phyloP scores from a whole-genome alignment of 139 green algal species.

The Picochlorum sp. region DNA sequence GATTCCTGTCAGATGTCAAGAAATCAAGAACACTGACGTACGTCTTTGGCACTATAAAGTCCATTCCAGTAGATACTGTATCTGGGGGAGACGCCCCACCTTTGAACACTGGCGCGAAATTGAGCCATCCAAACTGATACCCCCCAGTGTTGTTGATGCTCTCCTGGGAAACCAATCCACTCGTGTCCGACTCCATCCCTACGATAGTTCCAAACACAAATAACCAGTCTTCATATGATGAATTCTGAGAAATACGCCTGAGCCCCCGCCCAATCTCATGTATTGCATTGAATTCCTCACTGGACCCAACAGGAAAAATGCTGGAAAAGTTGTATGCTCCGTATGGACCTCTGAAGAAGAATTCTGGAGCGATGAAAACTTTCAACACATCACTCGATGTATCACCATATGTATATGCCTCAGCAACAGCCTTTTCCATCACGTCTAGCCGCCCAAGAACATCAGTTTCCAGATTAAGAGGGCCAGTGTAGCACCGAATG shows the following conservation, averaged over 20 bases:
- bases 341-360: background rate
- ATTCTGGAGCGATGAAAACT: conserved; percentile 1
- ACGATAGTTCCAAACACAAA: conserved; percentile 1
- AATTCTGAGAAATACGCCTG: background rate
- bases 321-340: background rate
- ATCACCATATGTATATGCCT: background rate
- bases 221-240: background rate
- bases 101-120: background rate
- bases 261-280: background rate
- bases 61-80: background rate
- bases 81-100: background rate
- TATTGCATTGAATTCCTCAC: background rate
- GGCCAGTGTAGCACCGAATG: background rate
- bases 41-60: background rate
- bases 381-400: background rate
- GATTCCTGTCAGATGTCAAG: conserved; percentile 5
- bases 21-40: conserved; percentile 5
- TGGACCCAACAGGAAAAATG: background rate
- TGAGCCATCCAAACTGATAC: background rate
- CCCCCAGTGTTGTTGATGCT: background rate
- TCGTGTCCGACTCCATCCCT: background rate
- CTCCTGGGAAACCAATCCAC: background rate
- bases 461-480: background rate
- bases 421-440: background rate
- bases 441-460: background rate